Evolutionary conservation across 75 land plant species (phyloP), one percentile per base, ranked within the genome.

Genomic region (Pinus taeda): DNA sequence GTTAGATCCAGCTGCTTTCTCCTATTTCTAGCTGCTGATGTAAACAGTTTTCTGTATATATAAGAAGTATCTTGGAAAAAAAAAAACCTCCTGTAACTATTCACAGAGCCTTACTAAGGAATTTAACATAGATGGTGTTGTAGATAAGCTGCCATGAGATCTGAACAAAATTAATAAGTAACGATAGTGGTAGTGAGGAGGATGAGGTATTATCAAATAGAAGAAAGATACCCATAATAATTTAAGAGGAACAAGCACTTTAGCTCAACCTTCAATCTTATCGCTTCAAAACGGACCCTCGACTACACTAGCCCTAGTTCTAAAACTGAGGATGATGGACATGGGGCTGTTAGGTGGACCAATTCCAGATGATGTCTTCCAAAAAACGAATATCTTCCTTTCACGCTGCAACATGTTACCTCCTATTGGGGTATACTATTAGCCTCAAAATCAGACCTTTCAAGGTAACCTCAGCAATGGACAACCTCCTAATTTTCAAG

Each of bases 331-430:
- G 81, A 78, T 76, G 57, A 81, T 76, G 77, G 92, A 93, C 59
- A 75, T 80, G 60, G 93, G 94, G 74, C 87, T 85, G 30, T 62
- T 88, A 39, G 84, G 88, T 63, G 87, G 93, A 42, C 98, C 99
- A 11, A 97, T 97, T 14, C 98, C 99, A 26, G 98, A 97, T 73
- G 99, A 97, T 75, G 92, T 97, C 75, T 96, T 92, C 80, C 88
- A 96, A 69, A 84, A 91, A 45, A 96, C 26, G 93, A 7, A 89
- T 88, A 29, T 85, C 90, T 14, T 87, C 98, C 20, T 80, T 95
- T 15, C 91, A 91, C 65, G 86, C 85, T 80, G 95, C 87, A 14
- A 85, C 90, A 24, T 62, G 88, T 62, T 39, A 87, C 82, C 84
- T 64, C 86, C 96, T 59, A 75, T 86, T 49, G 88, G 84, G 24